Evolutionary conservation across 2,329 filamentous ascomycete species (phyloP), one percentile per base, ranked within the genome.

Genomic region (Spiromastix sp.): DNA sequence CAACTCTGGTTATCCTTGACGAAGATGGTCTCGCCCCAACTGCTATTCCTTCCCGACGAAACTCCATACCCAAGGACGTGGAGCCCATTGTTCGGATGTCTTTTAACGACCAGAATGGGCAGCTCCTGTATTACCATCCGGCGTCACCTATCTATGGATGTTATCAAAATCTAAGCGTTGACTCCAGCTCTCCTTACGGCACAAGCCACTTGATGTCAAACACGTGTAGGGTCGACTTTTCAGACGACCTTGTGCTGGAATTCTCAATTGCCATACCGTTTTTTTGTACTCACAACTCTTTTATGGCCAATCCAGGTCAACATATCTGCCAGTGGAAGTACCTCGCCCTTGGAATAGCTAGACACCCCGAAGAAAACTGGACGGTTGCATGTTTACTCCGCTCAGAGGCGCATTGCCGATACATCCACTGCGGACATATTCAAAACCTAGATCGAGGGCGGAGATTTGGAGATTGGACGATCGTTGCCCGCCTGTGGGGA

Each of bases 201-300:
- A 17, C 20, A 44, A 17, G 42, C 26, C 17, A 31, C 16, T 12
- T 34, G 22, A n/a, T 25, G 28, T 13, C 16, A 43, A 57, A 57
- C 30, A 39, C 37, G 13, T 22, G 25, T 32, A 17, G n/a, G 13
- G 12, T 18, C n/a, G 30, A 21, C 11, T 21, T 21, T 12, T 24
- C 32, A 12, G 5, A 11, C 11, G 11, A 22, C 28, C 36, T 54
- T 7, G 42, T 39, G 9, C 51, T 61, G 21, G 37, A 38, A 4
- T 63, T 63, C 43, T 49, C 52, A 2, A 55, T 64, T 17, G 57
- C 41, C 5, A 55, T 61, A 6, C 61, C 61, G 1, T 63, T 64
- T 39, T 63, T 51, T 41, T 52, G 48, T 13, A 58, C 51, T 0
- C 61, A 63, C 37, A 37, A 47, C 2, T 47, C 48, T 4, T 38